A percentile compares a stretch with the other conserved stretches of the same genome.
Evolutionary conservation across 179 eudicot species (phyloP).

Genomic region (Beta macrorhiza): DNA sequence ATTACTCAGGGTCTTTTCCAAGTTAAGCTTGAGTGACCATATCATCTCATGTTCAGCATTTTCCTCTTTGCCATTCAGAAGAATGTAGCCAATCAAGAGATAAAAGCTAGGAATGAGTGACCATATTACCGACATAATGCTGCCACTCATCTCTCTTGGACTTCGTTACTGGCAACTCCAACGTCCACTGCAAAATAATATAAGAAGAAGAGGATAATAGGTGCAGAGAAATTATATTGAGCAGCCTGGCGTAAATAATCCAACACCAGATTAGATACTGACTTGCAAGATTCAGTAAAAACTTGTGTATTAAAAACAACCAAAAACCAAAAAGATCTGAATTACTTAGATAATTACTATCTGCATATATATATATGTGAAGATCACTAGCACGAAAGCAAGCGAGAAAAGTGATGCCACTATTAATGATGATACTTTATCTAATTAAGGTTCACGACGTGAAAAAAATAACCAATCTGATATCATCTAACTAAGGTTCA

Average conservation of each 20-base stretch:
- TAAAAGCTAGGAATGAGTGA: slow-evolving; percentile 44
- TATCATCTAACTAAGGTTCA: too few species aligned
- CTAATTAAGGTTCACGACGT: too few species aligned
- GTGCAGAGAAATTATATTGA: neutral
- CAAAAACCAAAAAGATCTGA: neutral
- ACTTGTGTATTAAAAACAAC: neutral
- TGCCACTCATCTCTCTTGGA: slow-evolving; percentile 54
- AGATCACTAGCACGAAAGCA: neutral
- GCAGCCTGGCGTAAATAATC: slow-evolving; percentile 5
- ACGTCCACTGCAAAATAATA: slow-evolving; percentile 50
- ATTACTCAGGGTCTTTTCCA: neutral
- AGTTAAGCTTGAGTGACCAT: neutral
- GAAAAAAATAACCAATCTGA: neutral
- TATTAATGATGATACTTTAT: neutral
- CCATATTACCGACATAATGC: slow-evolving; percentile 34
- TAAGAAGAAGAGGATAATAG: neutral
- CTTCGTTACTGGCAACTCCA: slow-evolving; percentile 65
- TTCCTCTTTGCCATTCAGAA: neutral
- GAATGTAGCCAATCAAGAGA: neutral
- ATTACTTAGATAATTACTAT: neutral
- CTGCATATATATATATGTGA: neutral
- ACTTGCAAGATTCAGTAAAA: neutral
- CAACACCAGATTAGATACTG: neutral
- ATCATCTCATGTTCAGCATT: neutral
- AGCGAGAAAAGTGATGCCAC: neutral